Base-by-base conservation (phyloP, 306 rosid genomes). In the Dryas octopetala region DNA sequence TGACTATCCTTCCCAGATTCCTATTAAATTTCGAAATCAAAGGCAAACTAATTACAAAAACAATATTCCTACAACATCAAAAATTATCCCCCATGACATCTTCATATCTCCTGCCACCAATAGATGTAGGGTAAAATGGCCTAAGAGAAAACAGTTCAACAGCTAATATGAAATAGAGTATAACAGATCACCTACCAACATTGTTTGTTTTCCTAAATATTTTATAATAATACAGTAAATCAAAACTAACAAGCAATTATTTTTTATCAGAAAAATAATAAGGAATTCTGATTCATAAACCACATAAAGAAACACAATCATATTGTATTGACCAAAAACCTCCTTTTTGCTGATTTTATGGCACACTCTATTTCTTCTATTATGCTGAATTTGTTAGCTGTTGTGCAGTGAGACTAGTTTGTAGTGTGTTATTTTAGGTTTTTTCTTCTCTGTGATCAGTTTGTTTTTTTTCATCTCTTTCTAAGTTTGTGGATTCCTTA, bases 1-100 rank as follows among this genome's bases (percentile, higher is more conserved):
- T 86, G 97, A 81, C 99, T 92, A 66, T 90, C 97, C 85, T 88
- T 92, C 70, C 99, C 97, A 84, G 97, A 87, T 89, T 92, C 99
- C 99, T 92, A 79, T 5, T 52, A 65, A 78, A 11, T 71, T 86
- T 81, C 68, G 71, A 68, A 49, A 66, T 46, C 52, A 57, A 58
- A 41, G 70, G 57, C 4, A 73, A 52, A 68, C 41, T 14, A 48
- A 50, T 54, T 70, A 62, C 23, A 43, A 64, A 63, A 63, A 51
- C 9, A 70, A 47, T 23, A 58, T 9, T 32, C 5, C 3, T 7
- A 19, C 14, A 17, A 41, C 13, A n/a, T 16, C 1, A 32, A n/a
- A 59, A 28, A 19, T 19, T 67, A 72, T 12, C 41, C 52, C 9
- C 55, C 23, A 44, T 19, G 62, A 41, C 2, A 19, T 58, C 60